Evolutionary conservation across 148 eudicot species (phyloP), one percentile per base, ranked within the genome.

Genomic region (Tetragonia tetragonoides): DNA sequence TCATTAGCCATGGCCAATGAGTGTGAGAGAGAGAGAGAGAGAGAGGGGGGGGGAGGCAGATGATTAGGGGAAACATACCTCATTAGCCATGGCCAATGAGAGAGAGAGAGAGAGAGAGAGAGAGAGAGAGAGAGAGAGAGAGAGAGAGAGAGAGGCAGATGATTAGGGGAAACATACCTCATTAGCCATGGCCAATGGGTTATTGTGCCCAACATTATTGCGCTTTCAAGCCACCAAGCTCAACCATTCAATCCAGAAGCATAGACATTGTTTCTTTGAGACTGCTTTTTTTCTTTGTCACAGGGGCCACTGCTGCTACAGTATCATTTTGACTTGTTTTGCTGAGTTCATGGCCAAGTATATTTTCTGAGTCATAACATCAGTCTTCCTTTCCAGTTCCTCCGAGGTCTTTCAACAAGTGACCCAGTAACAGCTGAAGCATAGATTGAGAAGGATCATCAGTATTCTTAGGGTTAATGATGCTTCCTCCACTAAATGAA

Each of bases 371-470:
- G 77, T 73, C 10, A 81, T 67, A 12, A n/a, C 46, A 57, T 86
- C 85, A 54, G 59, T 63, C 73, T 74, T 78, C 76, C 75, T 80
- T 77, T 87, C 81, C 42, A 76, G 69, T 75, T 74, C 66, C 21
- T 57, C 70, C 4, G 90, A 47, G 71, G 79, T 84, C 74, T 63
- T 88, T 28, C 20, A 89, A 76, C 76, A 82, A 75, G 2, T 87
- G 92, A 66, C 97, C 97, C 75, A 93, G 75, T 51, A 93, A 81
- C 80, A 93, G 74, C 63, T 91, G 82, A 79, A 93, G 81, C 90
- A 93, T 89, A 74, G 86, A 93, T 83, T 79, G 88, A 81, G 87
- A 79, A 72, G 90, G 82, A 79, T 89, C 86, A 46, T 79, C 86
- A 0, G 88, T 81, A 21, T 62, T 78, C 37, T 38, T 56, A n/a